Conservation (phyloP, 1,284 basidiomycete genomes). For the Malassezia dermatis region DNA sequence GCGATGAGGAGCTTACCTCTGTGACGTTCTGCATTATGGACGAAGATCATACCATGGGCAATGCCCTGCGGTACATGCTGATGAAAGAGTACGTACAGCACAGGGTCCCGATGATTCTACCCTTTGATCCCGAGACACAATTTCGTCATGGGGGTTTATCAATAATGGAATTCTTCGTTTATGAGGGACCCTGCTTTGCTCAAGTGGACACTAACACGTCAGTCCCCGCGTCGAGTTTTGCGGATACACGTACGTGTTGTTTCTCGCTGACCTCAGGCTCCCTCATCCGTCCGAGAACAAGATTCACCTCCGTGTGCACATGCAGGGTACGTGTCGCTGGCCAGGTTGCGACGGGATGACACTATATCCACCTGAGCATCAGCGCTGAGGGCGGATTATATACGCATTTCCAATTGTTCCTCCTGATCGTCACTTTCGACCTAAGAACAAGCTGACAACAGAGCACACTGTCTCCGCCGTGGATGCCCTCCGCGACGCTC, state of each 20-base stretch:
- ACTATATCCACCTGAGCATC: background rate
- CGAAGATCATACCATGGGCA: conserved; percentile 91
- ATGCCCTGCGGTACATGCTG: conserved; percentile 87
- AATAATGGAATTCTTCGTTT: conserved; percentile 49
- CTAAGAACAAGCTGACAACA: conserved; percentile 2
- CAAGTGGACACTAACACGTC: background rate
- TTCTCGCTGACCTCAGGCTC: conserved; percentile 53
- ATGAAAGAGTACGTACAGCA: conserved; percentile 80
- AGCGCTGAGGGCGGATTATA: conserved; percentile 15
- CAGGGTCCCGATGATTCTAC: conserved; percentile 12
- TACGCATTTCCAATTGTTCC: conserved; percentile 48
- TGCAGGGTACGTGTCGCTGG: conserved; percentile 71
- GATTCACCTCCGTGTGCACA: conserved; percentile 91
- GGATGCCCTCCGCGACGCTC: conserved; percentile 34
- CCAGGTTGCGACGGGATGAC: conserved; percentile 13
- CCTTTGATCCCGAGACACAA: conserved; percentile 10
- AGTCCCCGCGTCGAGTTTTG: conserved; percentile 99
- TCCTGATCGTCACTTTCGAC: conserved; percentile 27
- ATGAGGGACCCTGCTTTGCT: conserved; percentile 26
- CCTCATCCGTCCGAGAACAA: conserved; percentile 94
- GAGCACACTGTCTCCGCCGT: conserved; percentile 28
- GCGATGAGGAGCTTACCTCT: conserved; percentile 69
- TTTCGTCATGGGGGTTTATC: conserved; percentile 30
- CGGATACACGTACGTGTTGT: conserved; percentile 68
- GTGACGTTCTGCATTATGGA: conserved; percentile 85